These are phyloP conservation scores for Hanseniaspora gamundiae DNA, from an alignment of 1,139 yeast species.

Conservation along the genomic window DNA sequence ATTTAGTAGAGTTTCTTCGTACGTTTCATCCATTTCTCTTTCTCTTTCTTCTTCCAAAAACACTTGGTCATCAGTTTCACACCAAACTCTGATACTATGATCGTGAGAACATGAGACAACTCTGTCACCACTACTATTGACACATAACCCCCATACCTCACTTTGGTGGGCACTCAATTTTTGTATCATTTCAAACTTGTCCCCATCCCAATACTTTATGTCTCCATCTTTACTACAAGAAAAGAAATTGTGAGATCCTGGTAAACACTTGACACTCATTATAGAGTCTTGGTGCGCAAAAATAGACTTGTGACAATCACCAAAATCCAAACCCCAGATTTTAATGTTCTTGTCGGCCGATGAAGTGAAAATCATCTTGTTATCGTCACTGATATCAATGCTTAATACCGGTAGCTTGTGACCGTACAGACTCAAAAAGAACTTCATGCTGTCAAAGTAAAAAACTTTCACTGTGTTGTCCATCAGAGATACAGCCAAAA, in stretches of 20 bases:
- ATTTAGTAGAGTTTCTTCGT: slow-evolving; percentile 63
- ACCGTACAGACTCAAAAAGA: slow-evolving; percentile 82
- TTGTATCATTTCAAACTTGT: slow-evolving; percentile 88
- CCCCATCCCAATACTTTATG: slow-evolving; percentile 96
- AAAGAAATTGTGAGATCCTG: slow-evolving; percentile 77
- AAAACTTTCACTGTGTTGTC: slow-evolving; percentile 93
- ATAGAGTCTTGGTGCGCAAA: slow-evolving; percentile 96
- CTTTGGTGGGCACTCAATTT: slow-evolving; percentile 78
- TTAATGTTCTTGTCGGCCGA: slow-evolving; percentile 96
- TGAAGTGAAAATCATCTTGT: slow-evolving; percentile 77
- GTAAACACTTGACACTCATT: slow-evolving; percentile 76
- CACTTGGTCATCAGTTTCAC: slow-evolving; percentile 83
- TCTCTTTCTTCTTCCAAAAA: slow-evolving; percentile 94
- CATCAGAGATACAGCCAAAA: slow-evolving; percentile 70
- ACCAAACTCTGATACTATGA: slow-evolving; percentile 85
- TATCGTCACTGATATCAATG: slow-evolving; percentile 79
- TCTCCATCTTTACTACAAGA: slow-evolving; percentile 83
- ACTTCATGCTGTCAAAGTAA: slow-evolving; percentile 73
- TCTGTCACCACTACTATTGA: slow-evolving; percentile 59
- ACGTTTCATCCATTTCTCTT: slow-evolving; percentile 83
- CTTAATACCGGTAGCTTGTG: slow-evolving; percentile 90
- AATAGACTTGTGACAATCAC: slow-evolving; percentile 93
- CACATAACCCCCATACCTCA: slow-evolving; percentile 85
- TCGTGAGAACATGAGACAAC: slow-evolving; percentile 89
- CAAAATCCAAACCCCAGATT: slow-evolving; percentile 97